phyloP scores from a whole-genome alignment of 208 protist species.

The Leishmania gerbilli region DNA sequence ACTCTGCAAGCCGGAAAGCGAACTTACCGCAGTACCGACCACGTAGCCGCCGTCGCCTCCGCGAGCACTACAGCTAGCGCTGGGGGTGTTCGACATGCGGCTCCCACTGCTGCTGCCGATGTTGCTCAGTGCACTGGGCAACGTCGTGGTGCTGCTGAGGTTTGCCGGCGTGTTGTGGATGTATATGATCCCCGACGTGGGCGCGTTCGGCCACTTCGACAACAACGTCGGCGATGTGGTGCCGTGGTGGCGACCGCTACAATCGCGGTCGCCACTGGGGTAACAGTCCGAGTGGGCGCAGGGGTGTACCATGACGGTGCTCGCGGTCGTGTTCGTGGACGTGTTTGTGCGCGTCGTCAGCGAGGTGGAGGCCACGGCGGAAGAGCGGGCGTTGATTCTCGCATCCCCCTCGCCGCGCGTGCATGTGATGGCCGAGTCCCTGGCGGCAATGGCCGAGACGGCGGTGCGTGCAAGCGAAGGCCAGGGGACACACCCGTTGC shows the following conservation, averaged over 20 bases:
- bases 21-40: neutral
- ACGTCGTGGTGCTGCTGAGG: neutral
- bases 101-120: neutral
- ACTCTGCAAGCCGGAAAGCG: neutral
- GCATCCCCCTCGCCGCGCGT: neutral
- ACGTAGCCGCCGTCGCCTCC: neutral
- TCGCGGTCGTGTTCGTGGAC: neutral
- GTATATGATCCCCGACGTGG: slow-evolving; percentile 22
- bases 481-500: neutral
- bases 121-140: slow-evolving; percentile 7
- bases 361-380: neutral
- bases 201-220: slow-evolving; percentile 13
- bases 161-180: slow-evolving; percentile 12
- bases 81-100: neutral
- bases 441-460: neutral
- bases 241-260: neutral
- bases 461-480: neutral
- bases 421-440: neutral
- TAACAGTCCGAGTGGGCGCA: neutral
- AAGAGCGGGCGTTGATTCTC: neutral
- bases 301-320: neutral
- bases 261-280: neutral
- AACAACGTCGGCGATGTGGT: slow-evolving; percentile 1
- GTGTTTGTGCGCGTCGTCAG: neutral
- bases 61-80: slow-evolving; percentile 1